A percentile compares a stretch with the other conserved stretches of the same genome.
Conservation (phyloP, 2,329 filamentous ascomycete genomes). For the Colletotrichum sp. region DNA sequence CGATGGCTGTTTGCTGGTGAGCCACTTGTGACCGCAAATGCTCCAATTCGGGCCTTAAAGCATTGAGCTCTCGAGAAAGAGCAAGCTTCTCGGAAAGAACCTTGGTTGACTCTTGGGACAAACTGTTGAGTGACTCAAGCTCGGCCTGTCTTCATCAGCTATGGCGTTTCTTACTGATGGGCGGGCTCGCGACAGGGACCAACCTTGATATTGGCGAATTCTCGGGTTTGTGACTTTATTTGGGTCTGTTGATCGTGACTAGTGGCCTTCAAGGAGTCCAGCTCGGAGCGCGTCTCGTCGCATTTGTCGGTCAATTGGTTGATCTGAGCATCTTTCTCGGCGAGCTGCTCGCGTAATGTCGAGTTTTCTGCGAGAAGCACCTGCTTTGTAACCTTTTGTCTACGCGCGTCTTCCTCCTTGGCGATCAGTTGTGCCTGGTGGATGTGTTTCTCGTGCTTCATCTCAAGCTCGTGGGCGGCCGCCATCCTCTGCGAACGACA, state of each 20-base stretch:
- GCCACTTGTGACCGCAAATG: slow-evolving; percentile 59
- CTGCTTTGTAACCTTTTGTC: slow-evolving; percentile 70
- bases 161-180: neutral
- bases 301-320: slow-evolving; percentile 47
- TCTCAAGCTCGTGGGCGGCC: slow-evolving; percentile 64
- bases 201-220: slow-evolving; percentile 55
- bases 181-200: neutral
- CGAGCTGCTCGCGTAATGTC: slow-evolving; percentile 67
- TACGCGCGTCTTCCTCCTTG: slow-evolving; percentile 77
- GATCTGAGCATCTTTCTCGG: slow-evolving; percentile 64
- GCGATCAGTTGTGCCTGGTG: slow-evolving; percentile 71
- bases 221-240: slow-evolving; percentile 52
- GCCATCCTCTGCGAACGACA: slow-evolving; percentile 43
- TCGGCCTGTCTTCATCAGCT: slow-evolving; percentile 61
- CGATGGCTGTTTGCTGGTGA: slow-evolving; percentile 70
- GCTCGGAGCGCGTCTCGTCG: slow-evolving; percentile 43
- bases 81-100: slow-evolving; percentile 65
- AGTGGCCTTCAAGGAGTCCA: slow-evolving; percentile 48
- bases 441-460: slow-evolving; percentile 69
- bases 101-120: slow-evolving; percentile 73
- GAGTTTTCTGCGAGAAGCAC: slow-evolving; percentile 79
- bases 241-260: slow-evolving; percentile 50
- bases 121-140: slow-evolving; percentile 69
- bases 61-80: slow-evolving; percentile 55
- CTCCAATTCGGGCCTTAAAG: slow-evolving; percentile 60